Percentiles rank a stretch among this genome's conserved stretches.
phyloP scores from a whole-genome alignment of 1,284 basidiomycete genomes.

The Fomitopsis pinicola region DNA sequence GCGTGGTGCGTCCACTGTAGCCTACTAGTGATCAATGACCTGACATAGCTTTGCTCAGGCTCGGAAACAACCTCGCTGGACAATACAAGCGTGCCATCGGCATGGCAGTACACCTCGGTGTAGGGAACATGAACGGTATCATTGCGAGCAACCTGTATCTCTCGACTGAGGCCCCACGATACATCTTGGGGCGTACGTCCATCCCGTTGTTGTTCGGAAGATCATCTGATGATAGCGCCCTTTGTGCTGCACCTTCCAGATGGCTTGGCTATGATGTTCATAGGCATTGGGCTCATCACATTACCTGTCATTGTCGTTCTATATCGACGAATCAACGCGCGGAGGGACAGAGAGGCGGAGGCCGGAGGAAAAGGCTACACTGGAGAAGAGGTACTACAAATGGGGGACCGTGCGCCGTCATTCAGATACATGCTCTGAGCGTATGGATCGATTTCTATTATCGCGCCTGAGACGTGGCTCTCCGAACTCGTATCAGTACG shows the following conservation, averaged over 20 bases:
- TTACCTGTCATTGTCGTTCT: slow-evolving; percentile 44
- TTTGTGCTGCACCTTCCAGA: slow-evolving; percentile 32
- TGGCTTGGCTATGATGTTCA: slow-evolving; percentile 61
- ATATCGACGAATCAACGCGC: slow-evolving; percentile 53
- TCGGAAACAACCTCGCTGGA: slow-evolving; percentile 54
- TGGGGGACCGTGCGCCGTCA: slow-evolving; percentile 63
- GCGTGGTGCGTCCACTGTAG: slow-evolving; percentile 47
- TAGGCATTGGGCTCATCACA: slow-evolving; percentile 55
- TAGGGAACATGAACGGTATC: slow-evolving; percentile 48
- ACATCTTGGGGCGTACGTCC: slow-evolving; percentile 54
- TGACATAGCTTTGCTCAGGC: slow-evolving; percentile 42
- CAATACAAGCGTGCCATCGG: slow-evolving; percentile 50
- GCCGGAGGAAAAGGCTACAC: slow-evolving; percentile 11
- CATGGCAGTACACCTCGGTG: too few relatives aligned
- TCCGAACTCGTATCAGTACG: too few relatives aligned
- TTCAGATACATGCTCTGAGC: slow-evolving; percentile 54
- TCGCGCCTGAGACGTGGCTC: too few relatives aligned
- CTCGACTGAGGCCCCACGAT: slow-evolving; percentile 52
- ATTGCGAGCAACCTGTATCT: slow-evolving; percentile 61
- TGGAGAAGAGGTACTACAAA: slow-evolving; percentile 37
- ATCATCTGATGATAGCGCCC: too few relatives aligned
- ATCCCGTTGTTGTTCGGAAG: not conserved
- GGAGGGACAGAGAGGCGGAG: slow-evolving; percentile 24
- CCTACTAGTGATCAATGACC: slow-evolving; percentile 25
- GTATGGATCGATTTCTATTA: too few relatives aligned